phyloP scores from a whole-genome alignment of 2,329 filamentous ascomycete genomes.

The Scopulariopsis brevicaulis region DNA sequence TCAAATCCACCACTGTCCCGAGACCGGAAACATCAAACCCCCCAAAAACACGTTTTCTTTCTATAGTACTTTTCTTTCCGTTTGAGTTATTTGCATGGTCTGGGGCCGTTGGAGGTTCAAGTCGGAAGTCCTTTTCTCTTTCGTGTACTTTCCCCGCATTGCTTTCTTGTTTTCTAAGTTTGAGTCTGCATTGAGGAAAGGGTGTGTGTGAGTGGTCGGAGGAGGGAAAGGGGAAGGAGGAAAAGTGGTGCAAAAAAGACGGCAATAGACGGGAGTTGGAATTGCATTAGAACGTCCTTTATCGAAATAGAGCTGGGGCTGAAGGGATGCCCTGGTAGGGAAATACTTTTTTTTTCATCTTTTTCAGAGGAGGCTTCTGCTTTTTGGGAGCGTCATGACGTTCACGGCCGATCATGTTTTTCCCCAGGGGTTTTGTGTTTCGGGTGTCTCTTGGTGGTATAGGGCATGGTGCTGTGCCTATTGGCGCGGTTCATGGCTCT shows the following conservation, averaged over 20 bases:
- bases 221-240: not conserved
- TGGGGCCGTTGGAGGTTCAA: not conserved
- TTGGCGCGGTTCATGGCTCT: not conserved
- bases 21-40: not conserved
- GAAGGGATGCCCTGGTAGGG: not conserved
- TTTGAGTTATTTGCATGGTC: conserved; percentile 3
- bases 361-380: not conserved
- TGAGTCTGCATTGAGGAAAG: conserved; percentile 9
- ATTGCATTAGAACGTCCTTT: conserved; percentile 14
- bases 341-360: not conserved
- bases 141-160: conserved; percentile 5
- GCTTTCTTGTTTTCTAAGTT: conserved; percentile 9
- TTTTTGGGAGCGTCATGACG: conserved; percentile 5
- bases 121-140: conserved; percentile 6
- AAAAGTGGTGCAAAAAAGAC: conserved; percentile 3
- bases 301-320: conserved; percentile 4
- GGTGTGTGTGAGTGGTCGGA: conserved; percentile 10
- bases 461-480: not conserved
- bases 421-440: not conserved
- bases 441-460: not conserved
- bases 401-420: conserved; percentile 5
- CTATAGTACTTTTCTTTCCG: conserved; percentile 9
- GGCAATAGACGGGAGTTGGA: conserved; percentile 14
- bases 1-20: not conserved
- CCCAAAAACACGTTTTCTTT: conserved; percentile 13